These are phyloP conservation scores for Dryadomyces quercivorus DNA, from an alignment of 2,329 filamentous ascomycete genomes.

Conservation along the genomic window DNA sequence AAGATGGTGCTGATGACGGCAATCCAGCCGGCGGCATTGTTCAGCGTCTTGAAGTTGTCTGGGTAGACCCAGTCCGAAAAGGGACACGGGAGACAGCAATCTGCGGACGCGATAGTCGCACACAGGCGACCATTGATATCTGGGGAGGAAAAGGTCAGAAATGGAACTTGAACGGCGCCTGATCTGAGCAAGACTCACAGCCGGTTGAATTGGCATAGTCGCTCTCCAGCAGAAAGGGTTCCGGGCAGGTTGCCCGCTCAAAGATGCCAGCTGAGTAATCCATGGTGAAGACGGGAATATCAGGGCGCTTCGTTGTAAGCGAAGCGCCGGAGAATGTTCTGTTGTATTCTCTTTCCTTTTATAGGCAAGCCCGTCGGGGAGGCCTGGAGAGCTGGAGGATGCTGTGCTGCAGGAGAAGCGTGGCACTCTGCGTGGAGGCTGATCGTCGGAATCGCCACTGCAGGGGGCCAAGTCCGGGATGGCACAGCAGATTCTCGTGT, in stretches of 20 bases:
- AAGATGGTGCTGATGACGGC: slow-evolving; percentile 62
- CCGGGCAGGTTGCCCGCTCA: slow-evolving; percentile 3
- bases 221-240: slow-evolving; percentile 9
- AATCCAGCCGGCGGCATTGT: slow-evolving; percentile 65
- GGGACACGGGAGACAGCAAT: slow-evolving; percentile 85
- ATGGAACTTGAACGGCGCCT: slow-evolving; percentile 14
- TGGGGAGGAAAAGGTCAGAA: slow-evolving; percentile 17
- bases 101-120: slow-evolving; percentile 34
- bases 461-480: too few relatives aligned
- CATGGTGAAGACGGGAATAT: not conserved
- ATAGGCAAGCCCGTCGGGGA: not conserved
- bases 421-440: not conserved
- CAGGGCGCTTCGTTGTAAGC: not conserved
- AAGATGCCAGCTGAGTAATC: not conserved
- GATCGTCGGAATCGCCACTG: too few relatives aligned
- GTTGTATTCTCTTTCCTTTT: not conserved
- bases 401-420: not conserved
- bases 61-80: slow-evolving; percentile 64
- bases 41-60: slow-evolving; percentile 46
- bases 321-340: not conserved
- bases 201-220: slow-evolving; percentile 7
- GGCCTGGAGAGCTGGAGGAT: not conserved
- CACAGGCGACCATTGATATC: slow-evolving; percentile 45
- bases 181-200: slow-evolving; percentile 5
- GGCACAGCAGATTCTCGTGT: too few relatives aligned